These are phyloP conservation scores for Myrmaecium sp. DNA, from an alignment of 2,329 filamentous ascomycete species.

Conservation along the genomic window DNA sequence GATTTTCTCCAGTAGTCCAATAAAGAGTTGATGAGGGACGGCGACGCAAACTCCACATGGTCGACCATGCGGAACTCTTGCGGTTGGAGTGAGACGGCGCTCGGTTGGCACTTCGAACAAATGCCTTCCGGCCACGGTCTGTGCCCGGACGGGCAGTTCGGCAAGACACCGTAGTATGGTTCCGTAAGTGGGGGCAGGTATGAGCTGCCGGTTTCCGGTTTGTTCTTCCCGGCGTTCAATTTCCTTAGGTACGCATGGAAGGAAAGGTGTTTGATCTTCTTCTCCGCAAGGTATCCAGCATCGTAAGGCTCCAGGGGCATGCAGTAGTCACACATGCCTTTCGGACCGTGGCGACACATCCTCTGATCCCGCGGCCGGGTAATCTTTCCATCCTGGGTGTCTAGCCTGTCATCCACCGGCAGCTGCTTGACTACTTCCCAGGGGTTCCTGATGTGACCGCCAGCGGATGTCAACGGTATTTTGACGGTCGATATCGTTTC, in stretches of 20 bases:
- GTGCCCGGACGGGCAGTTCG: slow-evolving; percentile 83
- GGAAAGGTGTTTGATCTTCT: slow-evolving; percentile 97
- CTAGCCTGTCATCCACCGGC: slow-evolving; percentile 67
- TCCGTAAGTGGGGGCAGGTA: slow-evolving; percentile 92
- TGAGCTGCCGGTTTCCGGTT: slow-evolving; percentile 79
- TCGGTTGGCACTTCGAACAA: slow-evolving; percentile 95
- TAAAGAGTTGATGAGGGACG: slow-evolving; percentile 71
- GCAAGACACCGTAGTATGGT: slow-evolving; percentile 78
- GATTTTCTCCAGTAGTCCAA: slow-evolving; percentile 84
- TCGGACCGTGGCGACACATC: slow-evolving; percentile 91
- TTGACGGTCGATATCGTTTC: slow-evolving; percentile 47
- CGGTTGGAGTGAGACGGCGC: slow-evolving; percentile 85
- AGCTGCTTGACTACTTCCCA: slow-evolving; percentile 91
- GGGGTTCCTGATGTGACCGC: slow-evolving; percentile 58
- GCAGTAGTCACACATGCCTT: slow-evolving; percentile 99
- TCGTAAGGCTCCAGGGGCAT: slow-evolving; percentile 94
- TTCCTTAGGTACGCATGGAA: slow-evolving; percentile 92
- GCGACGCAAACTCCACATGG: slow-evolving; percentile 87
- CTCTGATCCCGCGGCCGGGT: slow-evolving; percentile 53
- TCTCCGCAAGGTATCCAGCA: slow-evolving; percentile 71
- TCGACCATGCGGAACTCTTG: slow-evolving; percentile 95
- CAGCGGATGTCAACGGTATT: slow-evolving; percentile 38
- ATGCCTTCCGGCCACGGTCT: slow-evolving; percentile 90
- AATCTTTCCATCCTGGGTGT: slow-evolving; percentile 83
- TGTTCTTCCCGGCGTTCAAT: slow-evolving; percentile 91